Evolutionary conservation across 2,329 filamentous ascomycete genomes (phyloP).

Genomic region (Stylonectria norvegica): DNA sequence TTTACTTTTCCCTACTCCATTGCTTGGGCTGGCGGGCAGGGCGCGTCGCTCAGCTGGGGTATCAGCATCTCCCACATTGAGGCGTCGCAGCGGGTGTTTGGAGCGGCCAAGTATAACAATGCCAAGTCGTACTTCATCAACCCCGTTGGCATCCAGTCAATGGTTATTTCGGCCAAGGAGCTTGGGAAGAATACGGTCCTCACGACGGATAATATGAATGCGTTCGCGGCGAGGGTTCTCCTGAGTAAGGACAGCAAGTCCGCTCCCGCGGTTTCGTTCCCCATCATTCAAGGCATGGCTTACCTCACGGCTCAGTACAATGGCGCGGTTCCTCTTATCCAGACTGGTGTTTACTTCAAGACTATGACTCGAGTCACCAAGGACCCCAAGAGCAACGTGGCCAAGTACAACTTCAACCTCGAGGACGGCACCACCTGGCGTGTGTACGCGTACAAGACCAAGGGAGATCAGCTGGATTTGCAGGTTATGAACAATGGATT

Average conservation of each 20-base stretch:
- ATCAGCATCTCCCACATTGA: constrained; percentile 75
- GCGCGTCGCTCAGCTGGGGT: constrained; percentile 67
- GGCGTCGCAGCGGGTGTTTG: constrained; percentile 62
- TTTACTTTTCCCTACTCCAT: constrained; percentile 76
- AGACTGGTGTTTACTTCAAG: constrained; percentile 71
- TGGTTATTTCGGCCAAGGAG: constrained; percentile 76
- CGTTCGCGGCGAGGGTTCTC: constrained; percentile 63
- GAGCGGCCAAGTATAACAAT: constrained; percentile 51
- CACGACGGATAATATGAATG: constrained; percentile 52
- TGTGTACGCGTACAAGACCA: constrained; percentile 66
- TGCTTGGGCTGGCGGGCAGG: constrained; percentile 63
- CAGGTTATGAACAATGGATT: constrained; percentile 62
- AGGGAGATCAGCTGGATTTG: constrained; percentile 62
- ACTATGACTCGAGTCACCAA: constrained; percentile 56
- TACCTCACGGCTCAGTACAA: constrained; percentile 78
- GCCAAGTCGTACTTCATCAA: constrained; percentile 73
- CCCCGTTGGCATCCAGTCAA: constrained; percentile 75
- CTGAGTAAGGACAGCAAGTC: constrained; percentile 54
- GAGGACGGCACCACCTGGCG: constrained; percentile 75
- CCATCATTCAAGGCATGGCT: constrained; percentile 84
- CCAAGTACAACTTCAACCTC: constrained; percentile 72
- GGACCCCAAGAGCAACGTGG: constrained; percentile 60
- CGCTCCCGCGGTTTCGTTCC: constrained; percentile 66
- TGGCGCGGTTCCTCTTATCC: constrained; percentile 66
- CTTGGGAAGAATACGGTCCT: constrained; percentile 59